phyloP scores from a whole-genome alignment of 768 basidiomycete genomes.

The Coprinopsis sp. region DNA sequence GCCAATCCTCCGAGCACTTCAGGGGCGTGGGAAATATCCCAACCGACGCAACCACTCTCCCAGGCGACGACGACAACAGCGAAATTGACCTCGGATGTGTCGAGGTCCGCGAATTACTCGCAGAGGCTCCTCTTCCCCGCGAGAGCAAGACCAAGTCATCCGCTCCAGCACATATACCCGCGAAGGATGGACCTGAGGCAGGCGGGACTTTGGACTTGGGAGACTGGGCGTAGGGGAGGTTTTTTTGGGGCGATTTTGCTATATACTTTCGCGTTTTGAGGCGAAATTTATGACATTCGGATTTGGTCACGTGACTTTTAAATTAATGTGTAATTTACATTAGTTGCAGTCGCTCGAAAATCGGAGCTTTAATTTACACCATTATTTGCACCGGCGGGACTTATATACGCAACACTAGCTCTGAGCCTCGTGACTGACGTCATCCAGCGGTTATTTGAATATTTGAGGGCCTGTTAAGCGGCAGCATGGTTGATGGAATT shows the following conservation, averaged over 20 bases:
- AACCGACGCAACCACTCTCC: background rate
- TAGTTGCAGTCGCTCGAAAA: background rate
- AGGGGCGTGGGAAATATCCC: too few relatives aligned
- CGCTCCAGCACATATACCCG: background rate
- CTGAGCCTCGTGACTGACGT: too few relatives aligned
- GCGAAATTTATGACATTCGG: too few relatives aligned
- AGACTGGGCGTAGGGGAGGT: conserved; percentile 13
- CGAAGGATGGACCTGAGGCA: conserved; percentile 6
- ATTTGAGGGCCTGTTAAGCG: too few relatives aligned
- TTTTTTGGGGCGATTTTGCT: too few relatives aligned
- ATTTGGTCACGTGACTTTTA: too few relatives aligned
- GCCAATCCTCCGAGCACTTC: too few relatives aligned
- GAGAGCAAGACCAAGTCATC: background rate
- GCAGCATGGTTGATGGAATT: too few relatives aligned
- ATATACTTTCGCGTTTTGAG: too few relatives aligned
- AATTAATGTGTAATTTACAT: too few relatives aligned
- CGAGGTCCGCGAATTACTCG: conserved; percentile 14
- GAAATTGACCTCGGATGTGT: conserved; percentile 10
- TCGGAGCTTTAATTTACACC: background rate
- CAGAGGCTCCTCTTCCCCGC: conserved; percentile 10
- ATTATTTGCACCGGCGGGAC: background rate
- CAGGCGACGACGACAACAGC: conserved; percentile 9
- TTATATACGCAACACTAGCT: background rate
- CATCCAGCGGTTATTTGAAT: too few relatives aligned
- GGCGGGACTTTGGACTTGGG: conserved; percentile 12